Evolutionary conservation across 2,329 filamentous ascomycete genomes (phyloP), one percentile per base, ranked within the genome.

Genomic region (Ampelomyces quisqualis): DNA sequence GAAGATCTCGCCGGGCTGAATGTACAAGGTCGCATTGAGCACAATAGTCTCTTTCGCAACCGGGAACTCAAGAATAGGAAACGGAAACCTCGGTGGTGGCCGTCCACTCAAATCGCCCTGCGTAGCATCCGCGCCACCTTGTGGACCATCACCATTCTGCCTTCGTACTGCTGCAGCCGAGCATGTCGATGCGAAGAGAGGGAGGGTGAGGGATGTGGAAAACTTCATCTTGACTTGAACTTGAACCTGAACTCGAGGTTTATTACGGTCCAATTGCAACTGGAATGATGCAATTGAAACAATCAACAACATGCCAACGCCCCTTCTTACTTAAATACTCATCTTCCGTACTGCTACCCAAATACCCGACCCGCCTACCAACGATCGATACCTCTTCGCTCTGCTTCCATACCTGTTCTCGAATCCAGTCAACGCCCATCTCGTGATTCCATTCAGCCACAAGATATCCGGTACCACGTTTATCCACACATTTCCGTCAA

Each of bases 21-120:
- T 55, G 41, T 58, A 58, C 47, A 49, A 51, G 29, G 53, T 55
- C 49, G 57, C 47, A 9, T 53, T 57, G 27, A 58, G 41, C 13
- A 58, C 55, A 2, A 57, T 46, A 15, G 55, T 58, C 45, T 58
- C 55, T 21, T 48, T 57, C 8, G 55, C 47, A 9, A 58, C 45
- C 5, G 55, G 55, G 21, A 58, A 58, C 22, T 51, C 40, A 10
- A 52, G 43, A 3, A 53, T 49, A 9, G 55, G 55, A 31, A 57
- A 58, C 1, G 55, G 49, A 14, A 58, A 58, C 22, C 51, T 40
- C 22, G 55, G 55, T 20, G 37, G 42, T 28, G 55, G 55, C 8
- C 55, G 53, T 3, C 45, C 55, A 34, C 51, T 38, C 7, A 57
- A 43, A 27, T 58, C 55, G 11, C 51, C 55, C 29, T 58, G 55